Evolutionary conservation across 2,329 filamentous ascomycete species (phyloP), one percentile per base, ranked within the genome.

Genomic region (Aureobasidium sp.): DNA sequence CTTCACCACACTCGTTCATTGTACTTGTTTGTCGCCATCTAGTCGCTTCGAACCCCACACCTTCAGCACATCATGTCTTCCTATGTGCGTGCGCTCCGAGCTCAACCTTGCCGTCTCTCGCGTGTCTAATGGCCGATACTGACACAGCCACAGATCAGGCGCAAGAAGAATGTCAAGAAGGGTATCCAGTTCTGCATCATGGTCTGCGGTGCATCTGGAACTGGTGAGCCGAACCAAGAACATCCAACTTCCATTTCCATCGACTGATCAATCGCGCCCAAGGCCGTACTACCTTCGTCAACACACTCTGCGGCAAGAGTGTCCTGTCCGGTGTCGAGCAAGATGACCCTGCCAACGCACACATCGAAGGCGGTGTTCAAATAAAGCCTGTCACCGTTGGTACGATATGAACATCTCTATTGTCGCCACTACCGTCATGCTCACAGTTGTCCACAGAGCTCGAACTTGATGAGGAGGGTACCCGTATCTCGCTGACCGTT

Each of bases 131-230:
- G 36, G 39, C 39, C 63, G 62, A 63, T 23, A 58, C 63, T 64
- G 56, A 64, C 63, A 64, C 36, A n/a, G 47, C 46, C 34, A 44
- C 77, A 91, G 87, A 90, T 95, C 79, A 94, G 94, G 81, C 89
- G 91, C 80, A 99, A 99, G 93, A 99, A 99, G 90, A 97, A 99
- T 85, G 93, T 99, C 82, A 97, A 97, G 89, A 97, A 97, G 86
- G 94, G 94, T 76, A 97, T 99, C 75, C 94, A 99, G 84, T 99
- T 99, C 83, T 97, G 92, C 79, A 80, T 99, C 85, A 99, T 99
- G 94, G 94, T 99, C 74, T 97, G 94, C 77, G 94, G 94, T 82
- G 94, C 94, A 76, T 97, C 93, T 71, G 94, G 94, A 78, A 97
- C 94, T 79, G 94, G 91, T 96, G 86, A 57, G 60, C 32, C 20